Conservation (phyloP, 1,284 basidiomycete species). For the Trichosporon ovoides region DNA sequence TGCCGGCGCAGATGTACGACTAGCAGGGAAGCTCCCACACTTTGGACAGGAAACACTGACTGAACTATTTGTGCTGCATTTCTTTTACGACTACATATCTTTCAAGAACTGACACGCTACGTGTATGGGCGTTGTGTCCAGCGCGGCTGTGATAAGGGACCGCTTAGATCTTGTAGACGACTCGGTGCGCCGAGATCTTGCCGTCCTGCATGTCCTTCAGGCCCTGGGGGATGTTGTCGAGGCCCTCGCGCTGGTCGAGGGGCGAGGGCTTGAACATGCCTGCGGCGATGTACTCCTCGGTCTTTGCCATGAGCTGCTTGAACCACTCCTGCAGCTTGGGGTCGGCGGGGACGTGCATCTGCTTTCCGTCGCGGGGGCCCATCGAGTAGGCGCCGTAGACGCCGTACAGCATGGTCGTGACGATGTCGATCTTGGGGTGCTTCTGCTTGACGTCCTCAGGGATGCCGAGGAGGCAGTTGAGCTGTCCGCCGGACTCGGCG, state of each 20-base stretch:
- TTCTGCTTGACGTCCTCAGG: constrained; percentile 19
- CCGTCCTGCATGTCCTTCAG: constrained; percentile 24
- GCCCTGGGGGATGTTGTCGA: constrained; percentile 29
- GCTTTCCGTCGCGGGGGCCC: constrained; percentile 20
- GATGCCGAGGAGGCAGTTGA: constrained; percentile 30
- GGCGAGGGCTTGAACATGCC: constrained; percentile 33
- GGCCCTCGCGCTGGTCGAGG: constrained; percentile 23
- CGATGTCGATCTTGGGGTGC: constrained; percentile 27
- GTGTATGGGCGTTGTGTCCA: too few species aligned
- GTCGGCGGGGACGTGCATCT: constrained; percentile 21
- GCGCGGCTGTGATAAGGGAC: too few species aligned
- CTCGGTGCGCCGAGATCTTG: constrained; percentile 18
- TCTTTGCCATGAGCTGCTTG: constrained; percentile 21
- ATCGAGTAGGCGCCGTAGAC: constrained; percentile 24
- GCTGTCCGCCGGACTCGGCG: constrained; percentile 25
- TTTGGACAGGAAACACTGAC: too few species aligned
- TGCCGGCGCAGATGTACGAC: too few species aligned
- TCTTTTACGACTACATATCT: too few species aligned
- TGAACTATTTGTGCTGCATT: too few species aligned
- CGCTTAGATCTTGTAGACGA: constrained; percentile 19
- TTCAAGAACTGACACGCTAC: too few species aligned
- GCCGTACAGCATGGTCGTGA: constrained; percentile 36
- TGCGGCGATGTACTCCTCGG: constrained; percentile 25
- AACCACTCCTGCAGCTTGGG: constrained; percentile 26
- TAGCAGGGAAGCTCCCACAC: too few species aligned